phyloP scores from a whole-genome alignment of 2,329 filamentous ascomycete species.

The Xylaria polymorpha region DNA sequence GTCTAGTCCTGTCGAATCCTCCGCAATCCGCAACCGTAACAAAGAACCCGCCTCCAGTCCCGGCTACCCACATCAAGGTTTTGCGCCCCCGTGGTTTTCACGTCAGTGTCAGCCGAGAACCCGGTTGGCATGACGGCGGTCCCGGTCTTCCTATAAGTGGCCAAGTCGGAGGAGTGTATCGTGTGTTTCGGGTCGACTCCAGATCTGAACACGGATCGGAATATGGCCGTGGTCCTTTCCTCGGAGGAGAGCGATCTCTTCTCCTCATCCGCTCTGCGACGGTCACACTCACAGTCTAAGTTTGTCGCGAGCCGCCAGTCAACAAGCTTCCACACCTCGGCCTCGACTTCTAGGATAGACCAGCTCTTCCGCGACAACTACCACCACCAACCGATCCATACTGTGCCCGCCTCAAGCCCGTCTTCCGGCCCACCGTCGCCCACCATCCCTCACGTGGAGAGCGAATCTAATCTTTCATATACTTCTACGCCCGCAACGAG shows the following conservation, averaged over 20 bases:
- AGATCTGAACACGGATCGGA: slow-evolving; percentile 46
- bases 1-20: slow-evolving; percentile 12
- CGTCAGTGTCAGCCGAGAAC: slow-evolving; percentile 14
- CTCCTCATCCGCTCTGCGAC: slow-evolving; percentile 63
- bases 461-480: slow-evolving; percentile 65
- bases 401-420: slow-evolving; percentile 58
- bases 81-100: slow-evolving; percentile 5
- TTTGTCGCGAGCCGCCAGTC: slow-evolving; percentile 59
- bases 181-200: slow-evolving; percentile 17
- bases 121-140: slow-evolving; percentile 42
- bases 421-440: slow-evolving; percentile 70
- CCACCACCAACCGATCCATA: slow-evolving; percentile 51
- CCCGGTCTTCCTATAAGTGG: slow-evolving; percentile 39
- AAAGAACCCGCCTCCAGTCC: slow-evolving; percentile 28
- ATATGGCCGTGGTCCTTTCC: slow-evolving; percentile 67
- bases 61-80: background rate
- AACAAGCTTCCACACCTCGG: slow-evolving; percentile 57
- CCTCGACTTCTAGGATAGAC: slow-evolving; percentile 59
- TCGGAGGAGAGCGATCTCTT: slow-evolving; percentile 70
- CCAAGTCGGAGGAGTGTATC: slow-evolving; percentile 45
- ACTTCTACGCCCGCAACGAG: slow-evolving; percentile 73
- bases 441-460: slow-evolving; percentile 62
- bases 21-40: slow-evolving; percentile 22
- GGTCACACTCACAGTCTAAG: slow-evolving; percentile 70
- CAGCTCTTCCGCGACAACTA: slow-evolving; percentile 60